Conservation (phyloP, 352 stramenopile genomes). For the Hyaloperonospora arabidopsidis region DNA sequence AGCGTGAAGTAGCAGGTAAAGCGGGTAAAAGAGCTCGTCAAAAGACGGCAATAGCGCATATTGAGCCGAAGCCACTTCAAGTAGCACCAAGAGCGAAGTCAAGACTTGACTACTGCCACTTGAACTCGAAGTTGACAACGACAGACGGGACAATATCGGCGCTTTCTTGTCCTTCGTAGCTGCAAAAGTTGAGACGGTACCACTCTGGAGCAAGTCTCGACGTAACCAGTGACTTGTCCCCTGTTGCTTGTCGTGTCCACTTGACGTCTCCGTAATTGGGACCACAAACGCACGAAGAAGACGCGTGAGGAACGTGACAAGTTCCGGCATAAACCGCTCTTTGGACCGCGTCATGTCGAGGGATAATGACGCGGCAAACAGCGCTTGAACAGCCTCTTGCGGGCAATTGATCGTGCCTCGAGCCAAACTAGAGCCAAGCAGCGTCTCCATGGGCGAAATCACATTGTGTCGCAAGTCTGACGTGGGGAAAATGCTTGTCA, state of each 20-base stretch:
- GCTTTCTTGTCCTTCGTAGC: conserved; percentile 14
- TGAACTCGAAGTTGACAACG: conserved; percentile 35
- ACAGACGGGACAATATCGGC: conserved; percentile 32
- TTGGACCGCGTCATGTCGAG: conserved; percentile 81
- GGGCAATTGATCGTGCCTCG: conserved; percentile 60
- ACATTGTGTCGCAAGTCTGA: conserved; percentile 93
- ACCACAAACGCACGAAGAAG: conserved; percentile 46
- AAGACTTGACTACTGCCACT: conserved; percentile 41
- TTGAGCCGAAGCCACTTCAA: conserved; percentile 38
- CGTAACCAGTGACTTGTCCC: conserved; percentile 41
- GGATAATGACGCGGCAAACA: conserved; percentile 65
- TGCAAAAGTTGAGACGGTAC: no score
- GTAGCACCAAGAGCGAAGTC: conserved; percentile 35
- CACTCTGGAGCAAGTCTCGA: conserved; percentile 40
- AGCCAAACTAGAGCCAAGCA: conserved; percentile 86
- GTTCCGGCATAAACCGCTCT: conserved; percentile 86
- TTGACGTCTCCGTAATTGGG: conserved; percentile 7
- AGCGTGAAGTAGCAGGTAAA: conserved; percentile 61
- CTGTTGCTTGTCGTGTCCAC: conserved; percentile 7
- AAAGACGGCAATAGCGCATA: conserved; percentile 65
- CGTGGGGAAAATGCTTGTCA: conserved; percentile 89
- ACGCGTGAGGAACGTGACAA: conserved; percentile 44
- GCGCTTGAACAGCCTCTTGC: conserved; percentile 75
- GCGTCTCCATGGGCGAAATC: conserved; percentile 86
- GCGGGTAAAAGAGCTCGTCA: conserved; percentile 65